phyloP scores from a whole-genome alignment of 2,329 filamentous ascomycete genomes.

The Cladophialophora bantiana region DNA sequence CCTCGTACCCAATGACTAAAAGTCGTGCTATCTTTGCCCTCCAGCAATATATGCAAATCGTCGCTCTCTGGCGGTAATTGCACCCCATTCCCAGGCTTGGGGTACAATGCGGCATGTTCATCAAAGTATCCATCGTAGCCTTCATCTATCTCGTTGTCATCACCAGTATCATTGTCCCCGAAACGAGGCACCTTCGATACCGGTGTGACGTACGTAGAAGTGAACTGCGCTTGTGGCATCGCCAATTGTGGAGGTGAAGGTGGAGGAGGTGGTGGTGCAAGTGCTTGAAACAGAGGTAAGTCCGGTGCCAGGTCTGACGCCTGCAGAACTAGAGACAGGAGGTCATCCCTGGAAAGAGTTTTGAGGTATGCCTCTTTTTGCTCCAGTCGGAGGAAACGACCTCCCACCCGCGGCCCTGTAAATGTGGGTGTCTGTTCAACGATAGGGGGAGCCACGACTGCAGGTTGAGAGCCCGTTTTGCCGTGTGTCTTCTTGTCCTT shows the following conservation, averaged over 20 bases:
- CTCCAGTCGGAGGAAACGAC: slow-evolving; percentile 27
- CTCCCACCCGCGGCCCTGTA: slow-evolving; percentile 34
- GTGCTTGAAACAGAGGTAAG: slow-evolving; percentile 38
- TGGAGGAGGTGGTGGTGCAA: slow-evolving; percentile 24
- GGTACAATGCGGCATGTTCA: slow-evolving; percentile 67
- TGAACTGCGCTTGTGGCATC: slow-evolving; percentile 36
- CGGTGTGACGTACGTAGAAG: slow-evolving; percentile 38
- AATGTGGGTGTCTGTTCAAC: slow-evolving; percentile 26
- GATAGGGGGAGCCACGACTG: slow-evolving; percentile 11
- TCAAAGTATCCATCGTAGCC: slow-evolving; percentile 59
- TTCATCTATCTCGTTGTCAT: slow-evolving; percentile 42
- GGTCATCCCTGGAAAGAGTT: slow-evolving; percentile 37
- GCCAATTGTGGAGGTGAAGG: background rate
- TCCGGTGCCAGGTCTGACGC: slow-evolving; percentile 38
- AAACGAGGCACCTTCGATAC: slow-evolving; percentile 23
- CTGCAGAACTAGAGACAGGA: slow-evolving; percentile 39
- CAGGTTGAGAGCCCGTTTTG: slow-evolving; percentile 7
- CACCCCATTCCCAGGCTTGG: slow-evolving; percentile 65
- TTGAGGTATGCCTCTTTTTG: slow-evolving; percentile 38
- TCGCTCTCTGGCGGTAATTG: slow-evolving; percentile 63
- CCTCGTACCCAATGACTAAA: slow-evolving; percentile 58
- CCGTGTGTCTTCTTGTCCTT: slow-evolving; percentile 34
- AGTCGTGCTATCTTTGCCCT: slow-evolving; percentile 62
- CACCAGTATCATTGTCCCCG: slow-evolving; percentile 13
- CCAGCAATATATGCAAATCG: slow-evolving; percentile 68